A percentile compares a stretch with the other conserved stretches of the same genome.
These are phyloP conservation scores for Macaranga tanarius DNA, from an alignment of 441 rosid genomes.

Conservation along the genomic window DNA sequence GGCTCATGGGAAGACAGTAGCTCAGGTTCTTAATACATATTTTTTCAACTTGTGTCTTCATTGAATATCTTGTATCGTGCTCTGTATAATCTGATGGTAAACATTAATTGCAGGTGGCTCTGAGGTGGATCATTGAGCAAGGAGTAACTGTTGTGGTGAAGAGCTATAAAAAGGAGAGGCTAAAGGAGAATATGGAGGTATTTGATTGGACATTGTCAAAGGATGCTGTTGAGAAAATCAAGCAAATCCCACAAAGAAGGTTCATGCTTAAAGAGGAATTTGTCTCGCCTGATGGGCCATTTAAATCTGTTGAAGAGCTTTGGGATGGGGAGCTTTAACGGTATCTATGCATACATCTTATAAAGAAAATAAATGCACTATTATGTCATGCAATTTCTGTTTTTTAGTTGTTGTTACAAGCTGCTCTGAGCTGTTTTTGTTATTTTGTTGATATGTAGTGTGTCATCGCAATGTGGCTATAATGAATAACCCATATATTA, in stretches of 20 bases:
- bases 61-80: not conserved
- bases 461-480: too few relatives aligned
- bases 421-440: too few relatives aligned
- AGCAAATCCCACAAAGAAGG: constrained; percentile 25
- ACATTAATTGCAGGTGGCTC: constrained; percentile 25
- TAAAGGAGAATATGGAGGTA: constrained; percentile 32
- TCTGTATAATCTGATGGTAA: not conserved
- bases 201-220: constrained; percentile 28
- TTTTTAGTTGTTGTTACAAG: too few relatives aligned
- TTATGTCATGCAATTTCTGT: too few relatives aligned
- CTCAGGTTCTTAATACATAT: constrained; percentile 28
- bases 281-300: constrained; percentile 29
- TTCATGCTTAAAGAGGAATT: constrained; percentile 5
- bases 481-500: too few relatives aligned
- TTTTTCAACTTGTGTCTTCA: not conserved
- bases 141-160: constrained; percentile 29
- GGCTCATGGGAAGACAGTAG: constrained; percentile 30
- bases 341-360: too few relatives aligned
- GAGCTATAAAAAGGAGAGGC: constrained; percentile 37
- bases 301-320: constrained; percentile 22
- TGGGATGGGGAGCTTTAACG: constrained; percentile 24
- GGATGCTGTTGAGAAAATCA: constrained; percentile 26
- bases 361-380: too few relatives aligned
- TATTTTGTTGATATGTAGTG: too few relatives aligned
- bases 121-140: constrained; percentile 33